Percentiles rank a stretch among this genome's conserved stretches.
phyloP scores from a whole-genome alignment of 1,284 basidiomycete genomes.

The Puccinia hordei region DNA sequence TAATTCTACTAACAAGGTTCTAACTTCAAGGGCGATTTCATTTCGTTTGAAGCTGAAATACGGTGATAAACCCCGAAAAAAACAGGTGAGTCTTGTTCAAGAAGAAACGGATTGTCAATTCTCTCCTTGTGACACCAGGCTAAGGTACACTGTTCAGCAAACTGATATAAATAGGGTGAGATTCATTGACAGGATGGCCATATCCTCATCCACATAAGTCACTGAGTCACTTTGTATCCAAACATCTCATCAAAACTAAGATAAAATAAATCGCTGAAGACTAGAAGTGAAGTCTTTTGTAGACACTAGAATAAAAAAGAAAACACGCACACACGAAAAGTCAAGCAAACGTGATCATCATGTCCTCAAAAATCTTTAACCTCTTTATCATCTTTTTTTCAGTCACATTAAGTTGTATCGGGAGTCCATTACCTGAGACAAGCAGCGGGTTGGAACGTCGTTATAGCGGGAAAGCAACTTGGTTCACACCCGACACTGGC shows the following conservation, averaged over 20 bases:
- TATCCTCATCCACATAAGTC: not conserved
- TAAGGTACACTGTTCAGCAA: not conserved
- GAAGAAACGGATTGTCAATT: not conserved
- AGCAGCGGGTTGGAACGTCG: conserved; percentile 10
- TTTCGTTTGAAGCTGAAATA: too few species aligned
- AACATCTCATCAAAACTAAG: too few species aligned
- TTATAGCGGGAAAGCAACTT: conserved; percentile 30
- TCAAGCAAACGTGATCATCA: not conserved
- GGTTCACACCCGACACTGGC: conserved; percentile 46
- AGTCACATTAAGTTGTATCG: not conserved
- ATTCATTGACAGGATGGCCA: not conserved
- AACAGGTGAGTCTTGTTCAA: too few species aligned
- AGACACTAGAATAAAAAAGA: too few species aligned
- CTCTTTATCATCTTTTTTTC: not conserved
- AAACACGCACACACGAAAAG: not conserved
- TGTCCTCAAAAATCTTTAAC: not conserved
- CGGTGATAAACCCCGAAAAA: too few species aligned
- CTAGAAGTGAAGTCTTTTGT: not conserved
- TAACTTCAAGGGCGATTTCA: too few species aligned
- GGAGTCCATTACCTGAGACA: not conserved
- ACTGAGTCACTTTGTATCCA: not conserved
- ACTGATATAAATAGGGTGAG: not conserved
- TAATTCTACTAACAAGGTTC: too few species aligned
- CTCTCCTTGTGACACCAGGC: not conserved
- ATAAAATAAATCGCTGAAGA: too few species aligned